phyloP scores from a whole-genome alignment of 2,329 filamentous ascomycete genomes.

The Calonectria montana region DNA sequence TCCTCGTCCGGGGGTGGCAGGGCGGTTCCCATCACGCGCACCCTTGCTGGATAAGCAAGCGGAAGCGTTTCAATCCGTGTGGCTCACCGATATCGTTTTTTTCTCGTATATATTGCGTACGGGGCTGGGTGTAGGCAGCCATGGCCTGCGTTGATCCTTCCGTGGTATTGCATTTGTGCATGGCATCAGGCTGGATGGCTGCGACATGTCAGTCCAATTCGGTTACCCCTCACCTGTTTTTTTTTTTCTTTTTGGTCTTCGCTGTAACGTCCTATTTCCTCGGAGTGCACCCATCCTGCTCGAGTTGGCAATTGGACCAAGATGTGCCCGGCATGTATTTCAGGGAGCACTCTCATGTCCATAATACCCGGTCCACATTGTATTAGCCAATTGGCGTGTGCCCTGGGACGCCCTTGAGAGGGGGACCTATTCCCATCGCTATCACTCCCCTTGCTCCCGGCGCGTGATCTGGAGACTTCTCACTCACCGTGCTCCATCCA shows the following conservation, averaged over 20 bases:
- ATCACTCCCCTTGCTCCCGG: neutral
- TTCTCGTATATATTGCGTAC: constrained; percentile 1
- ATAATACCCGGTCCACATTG: neutral
- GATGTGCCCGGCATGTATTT: neutral
- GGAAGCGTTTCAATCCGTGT: neutral
- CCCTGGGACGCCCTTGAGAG: neutral
- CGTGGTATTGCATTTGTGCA: constrained; percentile 1
- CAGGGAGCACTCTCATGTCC: neutral
- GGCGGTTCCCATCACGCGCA: neutral
- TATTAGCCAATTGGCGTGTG: neutral
- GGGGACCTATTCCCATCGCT: neutral
- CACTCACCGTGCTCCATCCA: neutral
- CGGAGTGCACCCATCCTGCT: neutral
- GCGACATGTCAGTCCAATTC: neutral
- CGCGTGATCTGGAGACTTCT: neutral
- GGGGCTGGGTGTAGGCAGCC: neutral
- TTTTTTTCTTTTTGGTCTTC: too few relatives aligned
- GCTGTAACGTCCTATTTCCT: neutral
- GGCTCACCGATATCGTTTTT: neutral
- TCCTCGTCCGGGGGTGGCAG: neutral
- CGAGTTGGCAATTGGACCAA: neutral
- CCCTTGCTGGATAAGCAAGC: neutral
- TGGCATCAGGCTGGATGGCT: constrained; percentile 1
- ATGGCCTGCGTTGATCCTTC: neutral
- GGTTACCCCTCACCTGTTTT: neutral